Conservation (phyloP, 2,329 filamentous ascomycete genomes). For the Aspergillus arachidicola region DNA sequence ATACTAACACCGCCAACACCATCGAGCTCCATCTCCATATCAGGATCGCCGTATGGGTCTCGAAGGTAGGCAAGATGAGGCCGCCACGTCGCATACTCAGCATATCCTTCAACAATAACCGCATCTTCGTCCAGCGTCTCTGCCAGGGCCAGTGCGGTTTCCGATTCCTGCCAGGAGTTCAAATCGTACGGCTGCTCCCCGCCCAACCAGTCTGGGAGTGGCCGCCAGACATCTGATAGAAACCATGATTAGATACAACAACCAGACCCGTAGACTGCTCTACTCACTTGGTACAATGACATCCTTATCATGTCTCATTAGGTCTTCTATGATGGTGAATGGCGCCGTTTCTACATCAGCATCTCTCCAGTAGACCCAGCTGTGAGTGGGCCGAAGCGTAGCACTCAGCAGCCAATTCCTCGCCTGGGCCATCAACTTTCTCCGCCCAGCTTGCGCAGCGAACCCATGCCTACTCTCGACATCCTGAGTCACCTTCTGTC, state of each 20-base stretch:
- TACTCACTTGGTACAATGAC: slow-evolving; percentile 94
- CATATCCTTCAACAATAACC: slow-evolving; percentile 97
- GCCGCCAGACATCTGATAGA: slow-evolving; percentile 86
- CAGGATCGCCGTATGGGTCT: slow-evolving; percentile 94
- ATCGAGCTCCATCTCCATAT: slow-evolving; percentile 99
- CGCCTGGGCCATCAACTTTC: slow-evolving; percentile 97
- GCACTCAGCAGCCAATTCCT: slow-evolving; percentile 96
- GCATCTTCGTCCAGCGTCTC: slow-evolving; percentile 97
- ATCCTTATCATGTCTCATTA: slow-evolving; percentile 99
- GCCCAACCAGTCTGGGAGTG: slow-evolving; percentile 97
- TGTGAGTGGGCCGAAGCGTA: slow-evolving; percentile 89
- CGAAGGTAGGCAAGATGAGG: slow-evolving; percentile 95
- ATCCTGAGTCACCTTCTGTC: slow-evolving; percentile 95
- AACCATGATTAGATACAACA: slow-evolving; percentile 18
- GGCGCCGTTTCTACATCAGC: slow-evolving; percentile 97
- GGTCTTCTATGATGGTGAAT: slow-evolving; percentile 92
- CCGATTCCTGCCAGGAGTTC: slow-evolving; percentile 99
- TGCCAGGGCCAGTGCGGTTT: slow-evolving; percentile 88
- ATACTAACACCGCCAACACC: slow-evolving; percentile 98
- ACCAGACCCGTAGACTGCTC: background rate
- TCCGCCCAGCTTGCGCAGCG: slow-evolving; percentile 86
- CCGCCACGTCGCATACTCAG: slow-evolving; percentile 97
- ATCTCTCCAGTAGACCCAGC: slow-evolving; percentile 99
- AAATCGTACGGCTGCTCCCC: slow-evolving; percentile 98
- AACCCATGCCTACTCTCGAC: slow-evolving; percentile 97